phyloP scores from a whole-genome alignment of 306 rosid genomes.

The Castanopsis chinensis region DNA sequence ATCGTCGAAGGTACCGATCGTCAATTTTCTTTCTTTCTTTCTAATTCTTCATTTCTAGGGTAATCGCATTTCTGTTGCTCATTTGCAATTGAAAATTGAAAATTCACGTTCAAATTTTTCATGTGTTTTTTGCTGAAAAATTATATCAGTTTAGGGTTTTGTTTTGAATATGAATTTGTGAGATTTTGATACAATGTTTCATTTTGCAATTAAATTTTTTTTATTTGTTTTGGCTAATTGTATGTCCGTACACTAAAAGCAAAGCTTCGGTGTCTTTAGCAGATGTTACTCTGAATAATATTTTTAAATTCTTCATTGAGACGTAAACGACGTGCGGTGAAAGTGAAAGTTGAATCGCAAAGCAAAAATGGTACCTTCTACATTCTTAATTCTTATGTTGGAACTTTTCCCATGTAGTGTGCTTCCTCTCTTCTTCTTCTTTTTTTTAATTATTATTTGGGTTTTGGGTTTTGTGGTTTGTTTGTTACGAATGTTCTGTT shows the following conservation, averaged over 20 bases:
- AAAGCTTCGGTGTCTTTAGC: neutral
- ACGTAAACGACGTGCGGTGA: neutral
- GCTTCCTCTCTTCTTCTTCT: neutral
- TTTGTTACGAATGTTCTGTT: too few relatives aligned
- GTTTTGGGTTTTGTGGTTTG: neutral
- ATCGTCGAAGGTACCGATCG: neutral
- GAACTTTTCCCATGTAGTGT: neutral
- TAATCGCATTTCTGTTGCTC: constrained; percentile 5
- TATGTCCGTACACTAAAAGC: neutral
- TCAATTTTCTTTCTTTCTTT: too few relatives aligned
- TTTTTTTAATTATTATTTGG: neutral
- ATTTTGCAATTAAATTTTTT: neutral
- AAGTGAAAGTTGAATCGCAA: neutral
- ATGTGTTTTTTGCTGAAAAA: neutral
- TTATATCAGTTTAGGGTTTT: neutral
- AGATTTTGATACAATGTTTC: neutral
- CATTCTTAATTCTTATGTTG: neutral
- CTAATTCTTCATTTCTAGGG: constrained; percentile 1
- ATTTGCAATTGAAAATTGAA: neutral
- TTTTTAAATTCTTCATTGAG: neutral
- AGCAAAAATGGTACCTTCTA: constrained; percentile 24
- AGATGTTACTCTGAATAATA: neutral
- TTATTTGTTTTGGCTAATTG: neutral
- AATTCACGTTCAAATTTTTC: neutral
- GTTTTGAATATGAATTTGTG: neutral